Percentiles rank a stretch among this genome's conserved stretches.
Conservation (phyloP, 176 grass and related monocot species). For the Aegilops umbellulata region DNA sequence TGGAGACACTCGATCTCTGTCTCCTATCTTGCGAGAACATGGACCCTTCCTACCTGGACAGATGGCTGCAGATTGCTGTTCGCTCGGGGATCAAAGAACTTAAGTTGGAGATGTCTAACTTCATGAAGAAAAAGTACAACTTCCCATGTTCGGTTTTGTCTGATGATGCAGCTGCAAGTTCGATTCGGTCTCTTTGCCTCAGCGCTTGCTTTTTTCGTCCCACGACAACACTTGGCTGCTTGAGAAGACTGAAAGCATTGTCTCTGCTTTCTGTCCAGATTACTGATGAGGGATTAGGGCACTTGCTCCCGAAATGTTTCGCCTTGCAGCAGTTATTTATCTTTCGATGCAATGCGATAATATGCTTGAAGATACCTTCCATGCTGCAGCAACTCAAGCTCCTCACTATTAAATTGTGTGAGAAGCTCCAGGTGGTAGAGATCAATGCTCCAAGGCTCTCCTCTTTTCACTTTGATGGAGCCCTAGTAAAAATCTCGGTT, state of each 20-base stretch:
- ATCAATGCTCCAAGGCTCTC: not conserved
- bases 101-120: not conserved
- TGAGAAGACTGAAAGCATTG: not conserved
- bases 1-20: not conserved
- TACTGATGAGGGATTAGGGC: not conserved
- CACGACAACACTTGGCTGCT: not conserved
- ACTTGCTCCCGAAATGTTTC: not conserved
- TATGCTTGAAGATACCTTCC: not conserved
- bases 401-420: not conserved
- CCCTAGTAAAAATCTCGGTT: not conserved
- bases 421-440: not conserved
- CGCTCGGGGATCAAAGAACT: not conserved
- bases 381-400: not conserved
- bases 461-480: not conserved
- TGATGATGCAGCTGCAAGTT: not conserved
- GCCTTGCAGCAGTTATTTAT: not conserved
- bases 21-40: not conserved
- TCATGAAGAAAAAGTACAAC: not conserved
- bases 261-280: not conserved
- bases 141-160: not conserved
- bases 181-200: not conserved
- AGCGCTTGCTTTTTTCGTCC: not conserved
- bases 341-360: not conserved
- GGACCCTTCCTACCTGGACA: not conserved
- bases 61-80: not conserved